Base-by-base conservation (phyloP, 441 rosid genomes). In the Flueggea neowawraea region DNA sequence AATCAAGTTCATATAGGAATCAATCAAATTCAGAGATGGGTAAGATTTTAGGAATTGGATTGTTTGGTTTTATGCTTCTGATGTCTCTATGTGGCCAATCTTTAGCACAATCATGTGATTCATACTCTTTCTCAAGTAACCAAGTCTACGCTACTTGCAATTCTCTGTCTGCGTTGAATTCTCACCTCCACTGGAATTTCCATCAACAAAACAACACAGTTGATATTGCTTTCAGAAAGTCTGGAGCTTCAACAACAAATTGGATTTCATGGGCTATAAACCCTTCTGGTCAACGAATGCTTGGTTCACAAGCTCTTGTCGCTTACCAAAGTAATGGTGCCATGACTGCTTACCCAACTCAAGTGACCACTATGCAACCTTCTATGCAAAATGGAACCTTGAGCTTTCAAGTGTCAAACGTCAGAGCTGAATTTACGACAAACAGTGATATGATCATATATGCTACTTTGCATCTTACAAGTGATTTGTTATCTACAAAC, bases 241-340 rank as follows among this genome's bases (percentile, higher is more conserved):
- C 78, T 0, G 71, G 79, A 7, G 74, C 91, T 17, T 31, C 76
- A 5, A 16, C 83, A 0, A 39, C 74, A 0, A 62, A 65, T 3
- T 90, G 97, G 96, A 66, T 83, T 0, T 69, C 87, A 5, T 90
- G 97, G 98, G 87, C 84, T 43, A 74, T 93, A 43, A 93, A 88
- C 66, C 96, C 97, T 0, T 63, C 31, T 8, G 72, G 79, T 0
- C 12, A 0, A 10, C 2, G 0, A 6, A 90, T 93, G 97, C 0
- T 0, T 0, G 90, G 91, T 6, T 63, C 90, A 0, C 87, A 93
- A 67, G 73, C 92, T 56, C 75, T 93, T 17, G 75, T 88, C 0
- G 98, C 96, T 3, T 81, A 43, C 72, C 84, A 45, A 12, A 57
- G 88, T 0, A 5, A 63, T 32, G 85, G 92, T 3, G 13, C 55